Conservation (phyloP, 179 eudicot genomes). For the Actinidia polygama region DNA sequence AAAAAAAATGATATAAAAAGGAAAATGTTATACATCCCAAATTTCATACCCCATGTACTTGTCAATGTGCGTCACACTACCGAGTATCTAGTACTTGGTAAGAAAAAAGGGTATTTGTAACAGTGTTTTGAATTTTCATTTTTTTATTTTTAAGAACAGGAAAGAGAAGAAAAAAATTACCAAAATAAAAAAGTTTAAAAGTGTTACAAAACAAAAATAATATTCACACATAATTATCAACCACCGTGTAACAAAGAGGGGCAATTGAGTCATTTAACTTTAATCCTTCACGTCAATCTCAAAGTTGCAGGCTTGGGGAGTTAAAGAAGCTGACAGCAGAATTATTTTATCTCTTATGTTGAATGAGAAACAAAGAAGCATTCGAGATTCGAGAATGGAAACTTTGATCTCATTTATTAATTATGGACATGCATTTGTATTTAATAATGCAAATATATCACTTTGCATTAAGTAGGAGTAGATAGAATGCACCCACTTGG, state of each 20-base stretch:
- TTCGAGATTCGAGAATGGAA: slow-evolving; percentile 21
- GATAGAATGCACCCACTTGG: slow-evolving; percentile 29
- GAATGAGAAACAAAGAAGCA: slow-evolving; percentile 19
- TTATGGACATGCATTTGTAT: neutral
- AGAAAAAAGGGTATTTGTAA: no score
- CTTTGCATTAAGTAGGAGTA: neutral
- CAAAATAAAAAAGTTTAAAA: no score
- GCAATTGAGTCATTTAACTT: neutral
- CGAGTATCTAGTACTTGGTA: no score
- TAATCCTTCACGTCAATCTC: neutral
- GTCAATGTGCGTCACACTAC: no score
- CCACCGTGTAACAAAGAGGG: neutral
- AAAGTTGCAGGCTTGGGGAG: neutral
- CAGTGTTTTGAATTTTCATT: no score
- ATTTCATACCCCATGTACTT: no score
- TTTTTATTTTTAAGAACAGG: no score
- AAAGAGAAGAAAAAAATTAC: no score
- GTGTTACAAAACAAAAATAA: no score
- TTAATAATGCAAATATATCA: neutral
- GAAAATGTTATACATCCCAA: no score
- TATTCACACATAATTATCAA: no score
- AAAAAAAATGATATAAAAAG: no score
- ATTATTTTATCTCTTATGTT: neutral
- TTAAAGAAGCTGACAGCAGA: slow-evolving; percentile 5
- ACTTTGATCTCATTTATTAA: neutral